Conservation (phyloP, 306 rosid genomes). For the Corylus avellana region DNA sequence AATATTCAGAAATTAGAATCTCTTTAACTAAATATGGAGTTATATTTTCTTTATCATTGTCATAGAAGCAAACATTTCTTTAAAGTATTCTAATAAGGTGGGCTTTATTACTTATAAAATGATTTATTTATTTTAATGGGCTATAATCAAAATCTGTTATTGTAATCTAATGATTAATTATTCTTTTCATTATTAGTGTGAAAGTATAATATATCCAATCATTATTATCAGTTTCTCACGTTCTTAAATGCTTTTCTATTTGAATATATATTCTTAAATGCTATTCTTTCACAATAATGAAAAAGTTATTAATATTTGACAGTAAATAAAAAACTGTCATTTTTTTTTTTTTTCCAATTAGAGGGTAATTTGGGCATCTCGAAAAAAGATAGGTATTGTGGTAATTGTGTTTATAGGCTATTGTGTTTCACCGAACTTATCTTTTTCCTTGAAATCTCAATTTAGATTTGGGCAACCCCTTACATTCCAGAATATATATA, state of each 20-base stretch:
- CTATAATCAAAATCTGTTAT: background rate
- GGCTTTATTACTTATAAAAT: background rate
- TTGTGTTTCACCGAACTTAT: slow-evolving; percentile 1
- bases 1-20: no score
- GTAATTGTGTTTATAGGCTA: slow-evolving; percentile 8
- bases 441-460: background rate
- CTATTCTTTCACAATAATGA: no score
- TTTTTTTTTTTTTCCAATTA: background rate
- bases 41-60: no score
- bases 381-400: background rate
- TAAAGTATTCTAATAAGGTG: background rate
- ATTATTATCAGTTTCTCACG: no score
- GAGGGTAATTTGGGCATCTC: slow-evolving; percentile 1
- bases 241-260: no score
- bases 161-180: background rate
- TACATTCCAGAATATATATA: background rate
- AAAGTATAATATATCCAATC: background rate
- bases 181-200: background rate
- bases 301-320: background rate
- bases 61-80: no score
- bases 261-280: no score
- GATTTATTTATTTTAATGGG: background rate
- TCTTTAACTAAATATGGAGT: no score
- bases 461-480: background rate
- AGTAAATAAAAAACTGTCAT: background rate